phyloP scores from a whole-genome alignment of 768 basidiomycete species.

The Lactarius tabidus region DNA sequence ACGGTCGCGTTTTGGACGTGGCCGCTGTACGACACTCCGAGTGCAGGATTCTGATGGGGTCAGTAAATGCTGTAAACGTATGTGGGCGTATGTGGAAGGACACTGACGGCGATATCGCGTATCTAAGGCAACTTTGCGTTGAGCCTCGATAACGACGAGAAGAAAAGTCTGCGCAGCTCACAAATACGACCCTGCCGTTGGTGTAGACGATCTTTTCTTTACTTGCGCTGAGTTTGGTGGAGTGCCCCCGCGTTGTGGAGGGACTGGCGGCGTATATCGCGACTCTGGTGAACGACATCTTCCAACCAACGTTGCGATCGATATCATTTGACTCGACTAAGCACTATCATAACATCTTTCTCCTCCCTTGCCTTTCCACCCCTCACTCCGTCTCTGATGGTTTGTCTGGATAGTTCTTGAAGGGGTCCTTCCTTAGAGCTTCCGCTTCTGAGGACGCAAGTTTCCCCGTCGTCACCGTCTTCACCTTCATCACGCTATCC shows the following conservation, averaged over 20 bases:
- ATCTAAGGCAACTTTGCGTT: conserved; percentile 14
- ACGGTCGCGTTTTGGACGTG: conserved; percentile 85
- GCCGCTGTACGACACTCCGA: conserved; percentile 64
- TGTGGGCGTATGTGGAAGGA: conserved; percentile 7
- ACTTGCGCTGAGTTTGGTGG: conserved; percentile 67
- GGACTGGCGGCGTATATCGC: conserved; percentile 68
- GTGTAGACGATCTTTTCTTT: conserved; percentile 84
- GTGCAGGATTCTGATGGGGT: conserved; percentile 50
- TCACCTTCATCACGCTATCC: conserved; percentile 68
- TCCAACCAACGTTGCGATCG: conserved; percentile 6
- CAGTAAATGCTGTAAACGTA: conserved; percentile 14
- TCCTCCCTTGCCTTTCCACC: not conserved
- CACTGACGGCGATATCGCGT: conserved; percentile 24
- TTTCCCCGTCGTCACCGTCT: conserved; percentile 40
- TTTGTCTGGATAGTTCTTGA: conserved; percentile 62
- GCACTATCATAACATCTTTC: not conserved
- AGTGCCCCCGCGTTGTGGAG: conserved; percentile 56
- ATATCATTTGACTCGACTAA: conserved; percentile 9
- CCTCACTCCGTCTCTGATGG: conserved; percentile 17
- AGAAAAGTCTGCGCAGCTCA: conserved; percentile 37
- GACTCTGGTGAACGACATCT: conserved; percentile 50
- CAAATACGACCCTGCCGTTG: conserved; percentile 81
- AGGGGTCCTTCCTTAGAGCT: conserved; percentile 70
- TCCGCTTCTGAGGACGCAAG: conserved; percentile 62
- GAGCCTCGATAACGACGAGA: not conserved